Conservation (phyloP, 2,329 filamentous ascomycete genomes). For the Orbilia blumenaviensis region DNA sequence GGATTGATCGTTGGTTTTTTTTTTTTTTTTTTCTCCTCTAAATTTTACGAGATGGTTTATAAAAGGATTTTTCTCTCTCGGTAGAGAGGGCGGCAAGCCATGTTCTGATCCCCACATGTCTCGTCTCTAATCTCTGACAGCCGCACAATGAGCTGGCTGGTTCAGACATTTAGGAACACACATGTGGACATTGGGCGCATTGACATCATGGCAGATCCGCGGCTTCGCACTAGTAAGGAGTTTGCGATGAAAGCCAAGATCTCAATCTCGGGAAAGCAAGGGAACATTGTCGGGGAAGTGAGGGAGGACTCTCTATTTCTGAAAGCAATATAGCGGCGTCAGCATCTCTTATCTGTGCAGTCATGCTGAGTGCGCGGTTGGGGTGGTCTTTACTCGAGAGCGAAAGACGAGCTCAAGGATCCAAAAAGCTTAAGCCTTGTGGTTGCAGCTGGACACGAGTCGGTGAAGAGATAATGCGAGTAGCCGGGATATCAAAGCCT, state of each 20-base stretch:
- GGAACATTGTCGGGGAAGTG: neutral
- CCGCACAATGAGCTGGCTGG: constrained; percentile 27
- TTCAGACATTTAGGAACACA: neutral
- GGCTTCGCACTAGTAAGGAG: too few species aligned
- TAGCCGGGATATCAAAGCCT: constrained; percentile 5
- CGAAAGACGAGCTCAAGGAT: neutral
- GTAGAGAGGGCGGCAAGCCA: neutral
- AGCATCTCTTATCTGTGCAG: constrained; percentile 30
- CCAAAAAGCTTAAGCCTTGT: constrained; percentile 11
- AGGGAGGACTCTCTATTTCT: neutral
- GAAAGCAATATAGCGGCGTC: neutral
- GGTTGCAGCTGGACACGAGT: neutral
- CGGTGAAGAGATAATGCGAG: neutral
- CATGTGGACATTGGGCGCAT: neutral
- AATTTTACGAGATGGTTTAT: neutral
- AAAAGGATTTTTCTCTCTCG: neutral
- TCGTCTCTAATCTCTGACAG: neutral
- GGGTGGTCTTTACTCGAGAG: neutral
- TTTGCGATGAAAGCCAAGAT: too few species aligned
- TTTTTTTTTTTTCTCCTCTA: neutral
- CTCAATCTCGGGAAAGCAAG: constrained; percentile 4
- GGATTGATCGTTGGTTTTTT: too few species aligned
- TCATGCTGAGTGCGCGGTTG: too few species aligned
- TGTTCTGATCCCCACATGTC: neutral
- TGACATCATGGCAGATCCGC: neutral